These are phyloP conservation scores for Puccinia hordei DNA, from an alignment of 1,284 basidiomycete species.

Conservation along the genomic window DNA sequence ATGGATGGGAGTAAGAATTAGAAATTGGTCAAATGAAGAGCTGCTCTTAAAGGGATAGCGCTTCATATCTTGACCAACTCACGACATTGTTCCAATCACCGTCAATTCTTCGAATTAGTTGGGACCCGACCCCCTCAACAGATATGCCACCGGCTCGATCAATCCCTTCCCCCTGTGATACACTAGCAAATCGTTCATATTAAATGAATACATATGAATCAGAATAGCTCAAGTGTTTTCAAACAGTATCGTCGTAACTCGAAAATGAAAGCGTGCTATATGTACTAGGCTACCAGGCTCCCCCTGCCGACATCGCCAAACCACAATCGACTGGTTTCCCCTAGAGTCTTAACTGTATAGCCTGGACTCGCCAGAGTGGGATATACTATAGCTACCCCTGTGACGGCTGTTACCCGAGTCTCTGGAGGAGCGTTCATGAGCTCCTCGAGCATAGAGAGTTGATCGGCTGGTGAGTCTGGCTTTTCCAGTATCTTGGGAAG, in stretches of 20 bases:
- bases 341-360: constrained; percentile 26
- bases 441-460: constrained; percentile 35
- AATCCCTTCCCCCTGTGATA: constrained; percentile 43
- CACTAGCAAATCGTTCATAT: background rate
- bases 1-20: background rate
- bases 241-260: background rate
- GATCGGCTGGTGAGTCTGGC: constrained; percentile 52
- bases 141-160: constrained; percentile 42
- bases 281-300: constrained; percentile 30
- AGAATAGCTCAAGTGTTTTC: background rate
- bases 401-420: constrained; percentile 23
- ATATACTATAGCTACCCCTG: constrained; percentile 27
- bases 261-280: background rate
- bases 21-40: background rate
- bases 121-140: constrained; percentile 28
- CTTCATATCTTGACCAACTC: background rate
- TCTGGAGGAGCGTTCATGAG: constrained; percentile 37
- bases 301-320: constrained; percentile 28
- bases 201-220: background rate
- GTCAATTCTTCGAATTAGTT: constrained; percentile 34
- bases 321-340: constrained; percentile 38
- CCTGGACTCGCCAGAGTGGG: constrained; percentile 28
- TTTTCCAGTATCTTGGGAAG: constrained; percentile 53
- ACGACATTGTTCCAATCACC: constrained; percentile 48
- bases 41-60: background rate